These are phyloP conservation scores for Acorus gramineus DNA, from an alignment of 106 monocot species.

Conservation along the genomic window DNA sequence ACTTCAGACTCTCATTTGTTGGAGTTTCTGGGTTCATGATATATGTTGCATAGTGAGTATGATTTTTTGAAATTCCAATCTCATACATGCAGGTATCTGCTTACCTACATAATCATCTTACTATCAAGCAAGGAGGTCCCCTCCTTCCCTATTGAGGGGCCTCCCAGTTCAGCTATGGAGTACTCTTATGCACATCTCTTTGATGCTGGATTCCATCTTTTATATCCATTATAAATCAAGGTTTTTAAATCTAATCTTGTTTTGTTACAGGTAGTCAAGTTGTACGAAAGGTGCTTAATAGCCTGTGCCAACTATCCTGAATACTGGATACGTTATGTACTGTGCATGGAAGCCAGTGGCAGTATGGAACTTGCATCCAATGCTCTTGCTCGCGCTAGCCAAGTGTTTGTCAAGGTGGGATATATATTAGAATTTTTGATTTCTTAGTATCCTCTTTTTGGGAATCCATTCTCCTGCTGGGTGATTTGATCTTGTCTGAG, in stretches of 20 bases:
- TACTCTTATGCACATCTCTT: conserved; percentile 77
- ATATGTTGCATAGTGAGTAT: conserved; percentile 35
- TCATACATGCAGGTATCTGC: conserved; percentile 99
- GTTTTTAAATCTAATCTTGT: conserved; percentile 1
- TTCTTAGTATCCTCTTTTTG: not conserved
- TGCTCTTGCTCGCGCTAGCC: conserved; percentile 93
- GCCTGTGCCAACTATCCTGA: conserved; percentile 98
- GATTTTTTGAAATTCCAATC: conserved; percentile 72
- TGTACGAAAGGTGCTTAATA: conserved; percentile 95
- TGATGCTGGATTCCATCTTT: conserved; percentile 31
- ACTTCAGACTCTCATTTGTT: conserved; percentile 82
- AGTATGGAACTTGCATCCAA: conserved; percentile 94
- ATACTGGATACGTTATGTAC: conserved; percentile 90
- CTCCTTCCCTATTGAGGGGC: conserved; percentile 73
- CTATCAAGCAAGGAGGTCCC: conserved; percentile 71
- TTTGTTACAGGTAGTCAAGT: conserved; percentile 84
- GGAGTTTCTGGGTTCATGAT: conserved; percentile 76
- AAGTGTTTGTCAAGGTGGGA: conserved; percentile 91
- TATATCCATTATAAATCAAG: conserved; percentile 6
- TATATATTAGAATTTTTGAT: conserved; percentile 8
- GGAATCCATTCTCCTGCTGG: too few relatives aligned
- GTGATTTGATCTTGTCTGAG: too few relatives aligned
- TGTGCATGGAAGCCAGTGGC: conserved; percentile 79
- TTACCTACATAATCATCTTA: conserved; percentile 91
- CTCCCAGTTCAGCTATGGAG: conserved; percentile 86